Evolutionary conservation across 176 grass and related monocot species (phyloP).

Genomic region (Carex kokanica): DNA sequence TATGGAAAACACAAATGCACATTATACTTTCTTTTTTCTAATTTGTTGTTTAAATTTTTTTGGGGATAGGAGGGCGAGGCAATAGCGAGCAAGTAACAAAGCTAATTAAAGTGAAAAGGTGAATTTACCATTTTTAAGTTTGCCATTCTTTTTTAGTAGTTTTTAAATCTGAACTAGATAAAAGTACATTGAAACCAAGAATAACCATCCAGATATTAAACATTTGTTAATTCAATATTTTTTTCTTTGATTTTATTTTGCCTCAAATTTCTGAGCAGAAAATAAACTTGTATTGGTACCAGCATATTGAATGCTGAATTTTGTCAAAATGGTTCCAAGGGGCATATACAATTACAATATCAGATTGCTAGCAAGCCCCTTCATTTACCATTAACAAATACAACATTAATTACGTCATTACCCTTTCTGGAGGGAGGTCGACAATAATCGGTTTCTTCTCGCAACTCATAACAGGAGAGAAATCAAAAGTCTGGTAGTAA

Average conservation of each 20-base stretch:
- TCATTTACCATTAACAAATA: background rate
- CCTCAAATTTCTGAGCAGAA: background rate
- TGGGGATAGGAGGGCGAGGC: too few species aligned
- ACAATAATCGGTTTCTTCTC: slow-evolving; percentile 77
- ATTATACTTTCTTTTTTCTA: background rate
- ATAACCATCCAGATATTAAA: background rate
- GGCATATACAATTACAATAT: background rate
- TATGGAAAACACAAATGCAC: background rate
- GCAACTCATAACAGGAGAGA: slow-evolving; percentile 69
- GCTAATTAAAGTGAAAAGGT: too few species aligned
- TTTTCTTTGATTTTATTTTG: background rate
- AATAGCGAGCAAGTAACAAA: background rate
- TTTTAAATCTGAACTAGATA: background rate
- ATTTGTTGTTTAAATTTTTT: background rate
- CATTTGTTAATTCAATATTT: background rate
- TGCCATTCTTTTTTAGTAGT: background rate
- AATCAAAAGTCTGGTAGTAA: slow-evolving; percentile 69
- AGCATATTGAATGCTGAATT: background rate
- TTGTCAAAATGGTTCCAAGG: background rate
- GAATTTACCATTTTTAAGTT: background rate
- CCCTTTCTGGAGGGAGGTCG: slow-evolving; percentile 74
- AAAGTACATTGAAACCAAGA: background rate
- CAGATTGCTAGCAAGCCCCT: background rate
- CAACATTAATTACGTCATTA: background rate
- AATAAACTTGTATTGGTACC: background rate